Base-by-base conservation (phyloP, 345 rosid genomes). In the Pistacia integerrima region DNA sequence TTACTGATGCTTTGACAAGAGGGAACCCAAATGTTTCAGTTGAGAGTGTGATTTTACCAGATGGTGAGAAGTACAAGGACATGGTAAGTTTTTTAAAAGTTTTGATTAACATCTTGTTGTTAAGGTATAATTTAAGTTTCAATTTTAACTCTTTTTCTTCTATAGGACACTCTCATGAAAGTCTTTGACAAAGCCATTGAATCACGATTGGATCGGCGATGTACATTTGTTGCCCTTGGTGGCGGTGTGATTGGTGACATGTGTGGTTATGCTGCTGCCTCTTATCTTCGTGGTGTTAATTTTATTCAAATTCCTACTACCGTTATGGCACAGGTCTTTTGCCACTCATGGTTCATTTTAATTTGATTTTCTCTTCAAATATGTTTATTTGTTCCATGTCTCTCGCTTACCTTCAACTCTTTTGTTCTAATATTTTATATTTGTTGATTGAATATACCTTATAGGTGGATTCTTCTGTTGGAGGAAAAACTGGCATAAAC, bases 221-320 rank as follows among this genome's bases (percentile, higher is more conserved):
- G 87, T 76, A 97, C 99, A 0, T 97, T 97, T 85, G 94, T 97
- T 67, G 99, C 98, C 5, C 97, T 97, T 30, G 99, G 99, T 60
- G 99, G 99, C 3, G 99, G 99, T 73, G 99, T 96, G 41, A 90
- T 96, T 4, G 99, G 98, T 33, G 99, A 96, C 76, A 88, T 93
- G 99, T 93, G 98, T 81, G 99, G 99, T 71, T 97, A 78, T 74
- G 98, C 99, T 22, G 99, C 99, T 73, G 95, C 99, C 0, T 79
- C 98, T 55, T 97, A 82, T 86, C 95, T 97, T 17, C 97, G 99
- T 18, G 99, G 99, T 77, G 99, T 97, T 81, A 94, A 92, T 81
- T 94, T 97, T 82, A 97, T 97, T 76, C 99, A 97, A 76, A 97
- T 97, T 81, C 98, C 99, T 5, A 97, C 99, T 4, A 97, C 97